Conservation (phyloP, 495 filamentous ascomycete genomes). For the Xylaria curta region DNA sequence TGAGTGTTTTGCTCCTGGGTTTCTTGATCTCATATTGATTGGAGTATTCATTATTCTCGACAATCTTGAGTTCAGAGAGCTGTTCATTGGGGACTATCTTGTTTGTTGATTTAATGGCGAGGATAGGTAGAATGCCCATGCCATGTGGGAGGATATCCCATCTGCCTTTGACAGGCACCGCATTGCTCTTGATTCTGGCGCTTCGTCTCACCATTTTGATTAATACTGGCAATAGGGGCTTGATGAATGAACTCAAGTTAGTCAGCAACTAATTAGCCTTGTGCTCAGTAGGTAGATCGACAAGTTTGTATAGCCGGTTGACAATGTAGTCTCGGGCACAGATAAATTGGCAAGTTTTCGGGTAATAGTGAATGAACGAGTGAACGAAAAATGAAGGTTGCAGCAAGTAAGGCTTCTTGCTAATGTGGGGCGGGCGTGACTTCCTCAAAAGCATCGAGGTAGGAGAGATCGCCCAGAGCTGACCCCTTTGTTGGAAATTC, state of each 20-base stretch:
- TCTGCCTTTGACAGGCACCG: slow-evolving; percentile 37
- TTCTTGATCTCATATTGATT: not conserved
- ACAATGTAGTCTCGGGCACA: not conserved
- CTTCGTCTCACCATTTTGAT: slow-evolving; percentile 17
- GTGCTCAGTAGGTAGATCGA: not conserved
- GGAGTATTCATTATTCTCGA: not conserved
- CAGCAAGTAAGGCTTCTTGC: not conserved
- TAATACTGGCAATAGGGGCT: not conserved
- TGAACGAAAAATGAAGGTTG: slow-evolving; percentile 2
- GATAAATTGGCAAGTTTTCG: not conserved
- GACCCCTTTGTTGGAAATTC: not conserved
- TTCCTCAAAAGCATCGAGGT: slow-evolving; percentile 12
- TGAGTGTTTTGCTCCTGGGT: not conserved
- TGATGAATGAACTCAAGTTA: not conserved
- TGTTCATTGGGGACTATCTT: not conserved
- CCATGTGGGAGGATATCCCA: slow-evolving; percentile 49
- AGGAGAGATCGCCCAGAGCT: not conserved
- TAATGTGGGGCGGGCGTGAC: slow-evolving; percentile 10
- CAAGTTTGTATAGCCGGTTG: not conserved
- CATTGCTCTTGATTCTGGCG: slow-evolving; percentile 24
- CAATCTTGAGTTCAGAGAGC: not conserved
- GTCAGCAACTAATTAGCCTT: not conserved
- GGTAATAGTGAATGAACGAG: not conserved
- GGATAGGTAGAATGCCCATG: slow-evolving; percentile 38
- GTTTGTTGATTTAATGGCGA: not conserved